phyloP scores from a whole-genome alignment of 306 rosid genomes.

The Glycine tomentella region DNA sequence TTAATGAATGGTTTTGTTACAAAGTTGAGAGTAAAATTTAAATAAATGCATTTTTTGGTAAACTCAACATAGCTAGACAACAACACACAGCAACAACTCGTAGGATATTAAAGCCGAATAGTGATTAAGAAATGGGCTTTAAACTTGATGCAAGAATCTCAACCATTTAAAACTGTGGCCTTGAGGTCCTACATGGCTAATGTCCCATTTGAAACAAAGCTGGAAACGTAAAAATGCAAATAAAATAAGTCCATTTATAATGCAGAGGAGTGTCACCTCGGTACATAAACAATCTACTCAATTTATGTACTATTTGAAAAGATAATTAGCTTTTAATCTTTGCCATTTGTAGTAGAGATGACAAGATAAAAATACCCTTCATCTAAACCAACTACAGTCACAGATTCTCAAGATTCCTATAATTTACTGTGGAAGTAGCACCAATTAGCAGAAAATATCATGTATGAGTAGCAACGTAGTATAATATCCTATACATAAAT shows the following conservation, averaged over 20 bases:
- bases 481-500: conserved; percentile 4
- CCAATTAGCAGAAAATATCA: conserved; percentile 12
- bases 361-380: conserved; percentile 5
- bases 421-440: not conserved
- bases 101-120: conserved; percentile 11
- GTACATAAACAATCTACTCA: conserved; percentile 14
- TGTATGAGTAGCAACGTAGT: not conserved
- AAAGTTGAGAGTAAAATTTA: conserved; percentile 20
- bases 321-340: conserved; percentile 5
- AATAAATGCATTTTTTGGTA: not conserved
- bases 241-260: not conserved
- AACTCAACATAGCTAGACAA: conserved; percentile 33
- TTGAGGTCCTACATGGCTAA: conserved; percentile 3
- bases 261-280: not conserved
- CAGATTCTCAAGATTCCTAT: conserved; percentile 8
- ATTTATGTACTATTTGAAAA: conserved; percentile 13
- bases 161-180: conserved; percentile 23
- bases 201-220: not conserved
- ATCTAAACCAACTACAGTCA: conserved; percentile 9
- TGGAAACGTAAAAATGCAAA: not conserved
- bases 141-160: conserved; percentile 23
- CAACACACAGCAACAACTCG: not conserved
- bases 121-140: conserved; percentile 20
- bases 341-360: conserved; percentile 2
- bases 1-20: conserved; percentile 22